These are phyloP conservation scores for Chiua virens DNA, from an alignment of 768 basidiomycete genomes.

Conservation along the genomic window DNA sequence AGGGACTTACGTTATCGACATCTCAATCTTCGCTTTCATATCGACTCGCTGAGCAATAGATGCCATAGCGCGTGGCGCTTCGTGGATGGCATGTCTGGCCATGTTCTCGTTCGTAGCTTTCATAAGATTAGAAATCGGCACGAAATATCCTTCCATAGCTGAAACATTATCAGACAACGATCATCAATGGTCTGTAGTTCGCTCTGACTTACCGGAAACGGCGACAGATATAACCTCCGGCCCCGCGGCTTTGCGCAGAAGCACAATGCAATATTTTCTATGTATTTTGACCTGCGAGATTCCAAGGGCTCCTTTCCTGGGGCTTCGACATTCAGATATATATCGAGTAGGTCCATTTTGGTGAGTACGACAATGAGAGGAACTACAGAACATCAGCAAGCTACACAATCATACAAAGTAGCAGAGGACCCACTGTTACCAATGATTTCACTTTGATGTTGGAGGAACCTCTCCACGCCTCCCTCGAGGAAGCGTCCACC, in stretches of 20 bases:
- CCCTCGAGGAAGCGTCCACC: background rate
- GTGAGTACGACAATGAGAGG: slow-evolving; percentile 18
- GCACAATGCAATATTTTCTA: slow-evolving; percentile 1
- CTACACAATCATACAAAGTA: background rate
- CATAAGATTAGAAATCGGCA: too few relatives aligned
- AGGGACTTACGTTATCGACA: slow-evolving; percentile 8
- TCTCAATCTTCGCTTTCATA: slow-evolving; percentile 14
- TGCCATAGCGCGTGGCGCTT: slow-evolving; percentile 9
- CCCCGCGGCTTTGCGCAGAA: slow-evolving; percentile 2
- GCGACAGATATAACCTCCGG: background rate
- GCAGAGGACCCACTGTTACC: background rate
- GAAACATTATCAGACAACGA: too few relatives aligned
- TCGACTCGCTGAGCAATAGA: slow-evolving; percentile 16
- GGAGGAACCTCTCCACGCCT: background rate
- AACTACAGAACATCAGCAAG: background rate
- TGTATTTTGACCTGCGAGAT: background rate
- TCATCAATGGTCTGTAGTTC: background rate
- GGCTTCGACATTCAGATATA: background rate
- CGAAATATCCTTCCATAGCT: too few relatives aligned
- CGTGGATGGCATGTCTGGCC: slow-evolving; percentile 1
- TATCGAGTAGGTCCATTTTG: slow-evolving; percentile 10
- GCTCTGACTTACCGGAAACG: slow-evolving; percentile 9
- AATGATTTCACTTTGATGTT: background rate
- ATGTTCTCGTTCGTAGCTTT: background rate
- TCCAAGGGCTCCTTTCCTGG: background rate